Base-by-base conservation (phyloP, 2,329 filamentous ascomycete species). In the Monosporascus sp. region DNA sequence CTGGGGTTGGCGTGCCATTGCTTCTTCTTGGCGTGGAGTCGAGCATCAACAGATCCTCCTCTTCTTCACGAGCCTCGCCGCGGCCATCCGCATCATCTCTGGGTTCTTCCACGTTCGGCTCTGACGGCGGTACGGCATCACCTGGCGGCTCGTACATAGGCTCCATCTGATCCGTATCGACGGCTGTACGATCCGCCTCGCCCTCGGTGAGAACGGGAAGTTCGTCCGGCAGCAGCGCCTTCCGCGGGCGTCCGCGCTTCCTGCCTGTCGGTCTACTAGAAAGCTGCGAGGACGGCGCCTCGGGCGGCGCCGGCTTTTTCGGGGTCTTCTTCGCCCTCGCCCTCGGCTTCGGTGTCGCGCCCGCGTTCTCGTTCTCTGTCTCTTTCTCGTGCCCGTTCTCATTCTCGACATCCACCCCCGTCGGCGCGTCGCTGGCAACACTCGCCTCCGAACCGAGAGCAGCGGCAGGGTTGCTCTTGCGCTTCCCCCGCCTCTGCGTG, bases 241-340 rank as follows among this genome's bases (percentile, higher is more conserved):
- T 69, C 35, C 67, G 62, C 54, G 67, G 64, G 1, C 67, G 60
- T 7, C 67, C 66, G 20, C 66, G 62, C 55, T 67, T 68, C 55
- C 60, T 66, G 47, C 65, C 65, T 1, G 63, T 65, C 22, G 59
- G 44, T 41, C 54, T 61, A 27, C 51, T 62, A 31, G 62, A 57
- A 25, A 56, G 31, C 36, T 67, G 62, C 37, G 65, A 65, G 17
- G 67, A 67, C 18, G 65, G 62, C 7, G 61, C 56, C 18, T 56
- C 38, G 18, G 60, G 53, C 2, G 60, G 51, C 35, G 61, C 39
- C 9, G 50, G 44, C 22, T 56, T 64, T 50, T 54, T 63, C 5
- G 66, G 65, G 5, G 65, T 69, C 50, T 64, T 68, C 8, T 17
- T 20, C 39, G n/a, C n/a, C 20, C 39, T n/a, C n/a, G 54, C 38